These are phyloP conservation scores for Cladophialophora chaetospira DNA, from an alignment of 2,329 filamentous ascomycete genomes.

Conservation along the genomic window DNA sequence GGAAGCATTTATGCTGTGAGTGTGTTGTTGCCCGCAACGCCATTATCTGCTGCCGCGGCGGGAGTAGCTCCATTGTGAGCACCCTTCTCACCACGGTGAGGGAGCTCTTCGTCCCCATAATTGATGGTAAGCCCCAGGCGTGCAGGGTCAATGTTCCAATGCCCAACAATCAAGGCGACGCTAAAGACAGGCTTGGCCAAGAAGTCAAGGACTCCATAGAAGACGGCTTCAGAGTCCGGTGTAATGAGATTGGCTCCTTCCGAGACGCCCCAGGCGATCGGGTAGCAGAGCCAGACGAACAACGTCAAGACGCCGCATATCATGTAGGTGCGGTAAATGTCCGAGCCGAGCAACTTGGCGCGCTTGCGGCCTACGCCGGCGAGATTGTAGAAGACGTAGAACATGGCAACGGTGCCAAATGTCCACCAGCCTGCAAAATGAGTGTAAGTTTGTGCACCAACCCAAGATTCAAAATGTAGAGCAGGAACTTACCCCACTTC, in stretches of 20 bases:
- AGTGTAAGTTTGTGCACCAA: no score
- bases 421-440: slow-evolving; percentile 67
- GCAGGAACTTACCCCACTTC: slow-evolving; percentile 53
- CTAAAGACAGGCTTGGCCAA: slow-evolving; percentile 14
- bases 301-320: slow-evolving; percentile 60
- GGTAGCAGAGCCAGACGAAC: slow-evolving; percentile 62
- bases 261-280: slow-evolving; percentile 63
- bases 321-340: slow-evolving; percentile 56
- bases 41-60: background rate
- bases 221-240: slow-evolving; percentile 49
- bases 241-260: slow-evolving; percentile 68
- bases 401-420: slow-evolving; percentile 51
- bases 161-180: slow-evolving; percentile 9
- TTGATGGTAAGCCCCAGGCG: slow-evolving; percentile 16
- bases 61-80: background rate
- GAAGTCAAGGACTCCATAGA: slow-evolving; percentile 27
- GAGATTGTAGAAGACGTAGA: slow-evolving; percentile 11
- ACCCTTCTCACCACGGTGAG: background rate
- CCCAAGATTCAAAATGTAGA: background rate
- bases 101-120: background rate
- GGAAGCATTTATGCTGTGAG: background rate
- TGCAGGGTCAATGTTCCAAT: slow-evolving; percentile 25
- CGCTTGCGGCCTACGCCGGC: slow-evolving; percentile 40
- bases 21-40: background rate
- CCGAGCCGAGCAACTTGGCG: slow-evolving; percentile 53